Evolutionary conservation across 345 rosid species (phyloP).

Genomic region (Euphorbia peplus): DNA sequence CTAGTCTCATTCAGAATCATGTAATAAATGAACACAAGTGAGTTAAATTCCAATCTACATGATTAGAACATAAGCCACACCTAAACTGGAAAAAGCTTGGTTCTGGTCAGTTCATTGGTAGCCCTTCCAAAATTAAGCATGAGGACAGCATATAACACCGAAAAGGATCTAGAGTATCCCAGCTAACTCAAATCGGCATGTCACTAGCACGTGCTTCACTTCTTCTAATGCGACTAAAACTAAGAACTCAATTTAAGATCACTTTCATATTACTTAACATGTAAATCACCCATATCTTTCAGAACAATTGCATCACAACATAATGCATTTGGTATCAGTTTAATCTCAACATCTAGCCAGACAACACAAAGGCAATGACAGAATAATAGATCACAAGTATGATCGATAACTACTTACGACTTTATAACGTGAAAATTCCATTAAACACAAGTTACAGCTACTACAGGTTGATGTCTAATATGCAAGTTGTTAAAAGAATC

Average conservation of each 20-base stretch:
- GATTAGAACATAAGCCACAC: too few relatives aligned
- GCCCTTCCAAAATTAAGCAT: not conserved
- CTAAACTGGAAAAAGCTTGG: too few relatives aligned
- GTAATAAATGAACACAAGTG: not conserved
- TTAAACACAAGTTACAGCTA: slow-evolving; percentile 9
- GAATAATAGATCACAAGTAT: not conserved
- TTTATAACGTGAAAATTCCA: slow-evolving; percentile 10
- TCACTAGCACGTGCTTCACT: not conserved
- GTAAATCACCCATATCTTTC: not conserved
- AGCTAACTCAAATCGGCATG: not conserved
- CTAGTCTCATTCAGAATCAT: not conserved
- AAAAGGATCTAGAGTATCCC: not conserved
- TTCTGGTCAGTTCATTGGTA: not conserved
- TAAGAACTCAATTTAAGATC: too few relatives aligned
- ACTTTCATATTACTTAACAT: not conserved
- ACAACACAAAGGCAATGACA: not conserved
- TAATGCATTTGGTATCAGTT: not conserved
- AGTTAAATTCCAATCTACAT: not conserved
- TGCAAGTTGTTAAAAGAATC: slow-evolving; percentile 15
- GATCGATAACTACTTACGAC: slow-evolving; percentile 5
- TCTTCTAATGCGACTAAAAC: not conserved
- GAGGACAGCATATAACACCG: too few relatives aligned
- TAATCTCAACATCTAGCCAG: not conserved
- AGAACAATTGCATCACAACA: not conserved
- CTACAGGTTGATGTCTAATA: slow-evolving; percentile 12